Conservation (phyloP, 106 monocot species). For the Platanthera zijinensis region DNA sequence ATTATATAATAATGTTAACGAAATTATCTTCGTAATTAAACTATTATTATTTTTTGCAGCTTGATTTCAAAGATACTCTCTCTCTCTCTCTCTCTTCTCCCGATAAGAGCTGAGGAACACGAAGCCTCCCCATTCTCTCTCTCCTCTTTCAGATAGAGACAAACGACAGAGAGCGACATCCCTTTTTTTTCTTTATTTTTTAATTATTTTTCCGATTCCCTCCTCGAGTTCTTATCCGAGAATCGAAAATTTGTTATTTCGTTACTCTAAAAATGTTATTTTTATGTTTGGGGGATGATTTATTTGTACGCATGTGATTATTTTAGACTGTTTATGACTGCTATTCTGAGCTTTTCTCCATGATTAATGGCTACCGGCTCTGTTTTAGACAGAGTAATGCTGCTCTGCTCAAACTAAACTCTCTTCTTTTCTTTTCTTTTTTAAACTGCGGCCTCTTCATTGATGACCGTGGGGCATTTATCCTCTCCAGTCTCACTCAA, state of each 20-base stretch:
- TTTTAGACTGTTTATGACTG: not conserved
- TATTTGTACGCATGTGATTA: not conserved
- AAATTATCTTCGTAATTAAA: conserved; percentile 1
- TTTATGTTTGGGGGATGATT: not conserved
- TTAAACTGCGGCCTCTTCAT: not conserved
- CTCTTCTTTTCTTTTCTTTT: not conserved
- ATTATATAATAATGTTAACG: not conserved
- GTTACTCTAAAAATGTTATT: not conserved
- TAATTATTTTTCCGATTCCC: not conserved
- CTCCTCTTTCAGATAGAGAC: conserved; percentile 4
- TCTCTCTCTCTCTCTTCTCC: conserved; percentile 3
- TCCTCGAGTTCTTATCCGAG: not conserved
- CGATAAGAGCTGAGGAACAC: conserved; percentile 9
- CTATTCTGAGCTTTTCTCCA: not conserved
- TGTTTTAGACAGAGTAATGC: too few species aligned
- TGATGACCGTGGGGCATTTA: not conserved
- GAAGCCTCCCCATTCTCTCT: not conserved
- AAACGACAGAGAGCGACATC: conserved; percentile 8
- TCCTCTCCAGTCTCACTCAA: not conserved
- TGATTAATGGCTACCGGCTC: too few species aligned
- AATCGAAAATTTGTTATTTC: not conserved
- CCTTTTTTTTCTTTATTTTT: not conserved
- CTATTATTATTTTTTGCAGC: not conserved
- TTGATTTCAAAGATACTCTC: conserved; percentile 4
- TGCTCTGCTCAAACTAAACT: too few species aligned